Conservation (phyloP, 495 filamentous ascomycete genomes). For the Neurospora intermedia region DNA sequence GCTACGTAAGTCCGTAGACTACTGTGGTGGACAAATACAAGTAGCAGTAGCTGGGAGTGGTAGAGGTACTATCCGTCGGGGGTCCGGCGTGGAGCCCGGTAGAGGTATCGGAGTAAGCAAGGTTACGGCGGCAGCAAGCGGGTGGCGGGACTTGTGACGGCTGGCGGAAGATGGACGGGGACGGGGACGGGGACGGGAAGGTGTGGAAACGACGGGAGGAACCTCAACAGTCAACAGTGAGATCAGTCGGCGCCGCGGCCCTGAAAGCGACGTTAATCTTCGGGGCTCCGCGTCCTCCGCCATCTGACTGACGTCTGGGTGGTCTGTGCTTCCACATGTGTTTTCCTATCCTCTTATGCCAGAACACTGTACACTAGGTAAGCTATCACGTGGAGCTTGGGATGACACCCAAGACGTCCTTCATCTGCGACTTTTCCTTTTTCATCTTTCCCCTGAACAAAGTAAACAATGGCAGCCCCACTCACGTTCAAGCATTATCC, state of each 20-base stretch:
- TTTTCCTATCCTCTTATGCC: background rate
- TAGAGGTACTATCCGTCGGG: no score
- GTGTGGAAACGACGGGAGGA: background rate
- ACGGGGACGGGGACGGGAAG: no score
- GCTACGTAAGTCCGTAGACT: background rate
- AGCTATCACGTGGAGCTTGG: background rate
- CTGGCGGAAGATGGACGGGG: background rate
- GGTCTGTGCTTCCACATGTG: background rate
- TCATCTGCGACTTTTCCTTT: background rate
- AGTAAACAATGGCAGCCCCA: background rate
- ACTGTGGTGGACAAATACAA: background rate
- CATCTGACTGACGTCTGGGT: background rate
- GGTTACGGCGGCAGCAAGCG: background rate
- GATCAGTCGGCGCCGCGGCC: background rate
- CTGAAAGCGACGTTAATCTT: background rate
- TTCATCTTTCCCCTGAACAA: background rate
- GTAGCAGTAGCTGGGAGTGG: no score
- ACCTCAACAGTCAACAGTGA: no score
- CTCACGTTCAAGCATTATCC: background rate
- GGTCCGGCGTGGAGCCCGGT: background rate
- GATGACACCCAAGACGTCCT: background rate
- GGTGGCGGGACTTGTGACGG: background rate
- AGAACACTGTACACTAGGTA: no score
- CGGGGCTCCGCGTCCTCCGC: background rate
- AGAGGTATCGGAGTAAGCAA: background rate